Percentiles rank a stretch among this genome's conserved stretches.
Conservation (phyloP, 192 early-diverging fungal species). For the Gryganskiella cystojenkinii region DNA sequence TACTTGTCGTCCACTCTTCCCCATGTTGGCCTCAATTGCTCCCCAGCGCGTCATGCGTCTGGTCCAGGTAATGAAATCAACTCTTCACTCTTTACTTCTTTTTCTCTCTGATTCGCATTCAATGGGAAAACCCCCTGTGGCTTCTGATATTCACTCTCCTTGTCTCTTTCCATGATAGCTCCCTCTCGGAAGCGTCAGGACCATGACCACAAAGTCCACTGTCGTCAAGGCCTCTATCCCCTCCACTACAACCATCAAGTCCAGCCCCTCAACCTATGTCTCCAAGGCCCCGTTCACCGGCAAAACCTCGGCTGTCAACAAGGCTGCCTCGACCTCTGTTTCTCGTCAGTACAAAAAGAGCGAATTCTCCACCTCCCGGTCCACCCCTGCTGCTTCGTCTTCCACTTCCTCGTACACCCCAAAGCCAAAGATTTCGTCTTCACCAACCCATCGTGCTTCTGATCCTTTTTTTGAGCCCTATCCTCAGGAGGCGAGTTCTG, state of each 20-base stretch:
- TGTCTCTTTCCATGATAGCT: neutral
- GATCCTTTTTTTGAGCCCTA: neutral
- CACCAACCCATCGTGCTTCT: neutral
- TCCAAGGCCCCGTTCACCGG: slow-evolving; percentile 8
- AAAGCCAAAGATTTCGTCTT: slow-evolving; percentile 2
- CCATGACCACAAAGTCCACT: slow-evolving; percentile 40
- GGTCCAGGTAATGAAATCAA: slow-evolving; percentile 44
- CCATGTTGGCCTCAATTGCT: slow-evolving; percentile 23
- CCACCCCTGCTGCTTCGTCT: neutral
- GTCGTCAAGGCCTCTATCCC: slow-evolving; percentile 25
- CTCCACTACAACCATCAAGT: slow-evolving; percentile 6
- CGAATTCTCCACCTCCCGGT: slow-evolving; percentile 12
- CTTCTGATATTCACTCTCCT: neutral
- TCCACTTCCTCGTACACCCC: neutral
- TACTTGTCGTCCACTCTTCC: no score
- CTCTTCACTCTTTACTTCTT: neutral
- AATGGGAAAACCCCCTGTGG: neutral
- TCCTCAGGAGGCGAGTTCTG: no score
- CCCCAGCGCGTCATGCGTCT: slow-evolving; percentile 17
- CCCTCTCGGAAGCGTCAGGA: slow-evolving; percentile 14
- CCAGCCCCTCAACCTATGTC: slow-evolving; percentile 3
- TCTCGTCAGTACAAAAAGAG: slow-evolving; percentile 18
- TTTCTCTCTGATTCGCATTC: neutral
- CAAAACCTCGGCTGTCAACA: neutral
- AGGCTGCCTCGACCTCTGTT: neutral